phyloP scores from a whole-genome alignment of 352 stramenopile species.

The Phytopythium sindhum region DNA sequence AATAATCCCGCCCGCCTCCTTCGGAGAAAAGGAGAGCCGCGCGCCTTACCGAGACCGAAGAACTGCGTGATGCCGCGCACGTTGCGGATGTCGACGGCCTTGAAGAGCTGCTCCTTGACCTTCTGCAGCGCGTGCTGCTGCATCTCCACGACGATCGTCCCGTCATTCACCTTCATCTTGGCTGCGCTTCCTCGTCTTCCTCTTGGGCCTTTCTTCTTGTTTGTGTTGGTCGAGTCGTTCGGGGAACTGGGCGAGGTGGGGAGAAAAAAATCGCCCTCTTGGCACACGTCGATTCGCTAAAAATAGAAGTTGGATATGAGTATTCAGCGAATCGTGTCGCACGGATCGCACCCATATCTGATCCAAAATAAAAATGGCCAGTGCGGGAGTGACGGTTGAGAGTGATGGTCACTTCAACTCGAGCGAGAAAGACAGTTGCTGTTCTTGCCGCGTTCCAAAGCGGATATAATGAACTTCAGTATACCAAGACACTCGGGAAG shows the following conservation, averaged over 20 bases:
- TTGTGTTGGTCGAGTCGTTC: constrained; percentile 6
- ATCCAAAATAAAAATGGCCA: neutral
- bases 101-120: constrained; percentile 59
- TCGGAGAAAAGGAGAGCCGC: constrained; percentile 3
- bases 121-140: constrained; percentile 59
- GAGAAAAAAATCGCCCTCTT: constrained; percentile 11
- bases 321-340: constrained; percentile 13
- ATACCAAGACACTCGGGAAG: neutral
- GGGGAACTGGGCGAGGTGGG: constrained; percentile 15
- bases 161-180: constrained; percentile 64
- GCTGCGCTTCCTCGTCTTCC: constrained; percentile 13
- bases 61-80: constrained; percentile 78
- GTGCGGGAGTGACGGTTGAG: neutral
- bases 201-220: constrained; percentile 2
- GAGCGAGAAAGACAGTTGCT: neutral
- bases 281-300: constrained; percentile 33
- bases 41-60: constrained; percentile 59
- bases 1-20: neutral
- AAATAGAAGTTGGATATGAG: constrained; percentile 13
- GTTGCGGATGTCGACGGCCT: constrained; percentile 71
- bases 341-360: neutral
- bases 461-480: neutral
- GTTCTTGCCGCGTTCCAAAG: neutral
- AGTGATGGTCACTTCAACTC: constrained; percentile 47
- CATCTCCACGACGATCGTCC: constrained; percentile 68